These are phyloP conservation scores for Takakia lepidozioides DNA, from an alignment of 225 moss, liverwort and hornwort genomes.

Conservation along the genomic window DNA sequence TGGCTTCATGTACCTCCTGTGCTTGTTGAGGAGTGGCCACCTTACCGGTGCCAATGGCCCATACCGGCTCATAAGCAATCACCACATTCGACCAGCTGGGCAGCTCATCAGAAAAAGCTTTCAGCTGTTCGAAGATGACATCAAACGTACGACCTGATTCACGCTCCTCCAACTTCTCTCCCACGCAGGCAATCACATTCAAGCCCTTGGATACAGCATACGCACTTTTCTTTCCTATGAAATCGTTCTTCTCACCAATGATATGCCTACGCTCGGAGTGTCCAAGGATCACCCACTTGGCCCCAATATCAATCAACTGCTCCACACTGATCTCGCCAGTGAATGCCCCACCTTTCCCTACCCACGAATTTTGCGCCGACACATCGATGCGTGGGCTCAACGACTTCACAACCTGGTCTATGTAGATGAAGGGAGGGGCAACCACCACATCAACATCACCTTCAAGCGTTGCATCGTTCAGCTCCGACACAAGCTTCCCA, in stretches of 20 bases:
- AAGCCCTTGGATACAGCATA: slow-evolving; percentile 54
- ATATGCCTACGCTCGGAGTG: slow-evolving; percentile 45
- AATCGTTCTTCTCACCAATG: slow-evolving; percentile 18
- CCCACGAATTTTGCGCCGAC: slow-evolving; percentile 3
- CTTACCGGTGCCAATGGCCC: slow-evolving; percentile 78
- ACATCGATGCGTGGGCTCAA: not conserved
- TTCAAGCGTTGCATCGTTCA: slow-evolving; percentile 5
- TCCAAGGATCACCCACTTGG: slow-evolving; percentile 5
- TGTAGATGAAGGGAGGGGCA: slow-evolving; percentile 1
- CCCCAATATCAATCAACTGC: slow-evolving; percentile 4
- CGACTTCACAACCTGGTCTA: slow-evolving; percentile 1
- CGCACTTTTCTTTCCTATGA: slow-evolving; percentile 54
- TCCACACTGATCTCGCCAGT: slow-evolving; percentile 7
- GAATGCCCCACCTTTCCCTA: slow-evolving; percentile 7
- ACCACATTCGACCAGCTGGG: slow-evolving; percentile 64
- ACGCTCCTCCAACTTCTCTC: slow-evolving; percentile 55
- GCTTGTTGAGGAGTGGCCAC: slow-evolving; percentile 61
- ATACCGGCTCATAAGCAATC: slow-evolving; percentile 88
- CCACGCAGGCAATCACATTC: slow-evolving; percentile 61
- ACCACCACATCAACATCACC: slow-evolving; percentile 7
- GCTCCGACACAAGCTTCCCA: not conserved
- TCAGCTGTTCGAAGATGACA: slow-evolving; percentile 54
- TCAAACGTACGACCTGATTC: slow-evolving; percentile 43
- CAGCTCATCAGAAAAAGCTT: slow-evolving; percentile 46
- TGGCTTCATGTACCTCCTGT: slow-evolving; percentile 53